Percentiles rank a stretch among this genome's conserved stretches.
These are phyloP conservation scores for Paramecium biaurelia DNA, from an alignment of 73 alveolate genomes.

Conservation along the genomic window DNA sequence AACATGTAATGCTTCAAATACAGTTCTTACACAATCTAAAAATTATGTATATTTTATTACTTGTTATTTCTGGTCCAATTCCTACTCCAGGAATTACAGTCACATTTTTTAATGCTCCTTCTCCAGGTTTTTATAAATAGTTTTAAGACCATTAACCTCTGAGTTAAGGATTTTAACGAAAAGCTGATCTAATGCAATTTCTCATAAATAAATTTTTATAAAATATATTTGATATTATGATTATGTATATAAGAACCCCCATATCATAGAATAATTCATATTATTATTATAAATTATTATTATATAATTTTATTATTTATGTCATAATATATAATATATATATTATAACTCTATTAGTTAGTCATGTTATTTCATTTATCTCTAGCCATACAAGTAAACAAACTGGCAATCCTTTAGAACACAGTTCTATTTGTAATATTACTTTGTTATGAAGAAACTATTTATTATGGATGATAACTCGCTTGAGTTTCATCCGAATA, in stretches of 20 bases:
- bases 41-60: neutral
- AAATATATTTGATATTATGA: neutral
- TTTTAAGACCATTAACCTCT: conserved; percentile 59
- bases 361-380: neutral
- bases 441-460: neutral
- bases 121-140: conserved; percentile 76
- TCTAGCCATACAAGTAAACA: neutral
- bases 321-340: neutral
- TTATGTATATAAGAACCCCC: neutral
- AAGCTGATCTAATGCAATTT: conserved; percentile 13
- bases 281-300: neutral
- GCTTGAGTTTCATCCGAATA: conserved; percentile 2
- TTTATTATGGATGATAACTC: neutral
- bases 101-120: conserved; percentile 67
- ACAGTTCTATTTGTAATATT: neutral
- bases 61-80: conserved; percentile 74
- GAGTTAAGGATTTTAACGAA: neutral
- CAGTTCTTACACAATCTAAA: conserved; percentile 60
- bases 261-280: neutral
- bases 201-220: conserved; percentile 26
- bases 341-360: neutral
- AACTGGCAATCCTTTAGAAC: neutral
- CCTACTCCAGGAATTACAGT: conserved; percentile 81
- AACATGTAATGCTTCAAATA: conserved; percentile 67
- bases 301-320: neutral